phyloP scores from a whole-genome alignment of 2,329 filamentous ascomycete species.

The Bertia moriformis region DNA sequence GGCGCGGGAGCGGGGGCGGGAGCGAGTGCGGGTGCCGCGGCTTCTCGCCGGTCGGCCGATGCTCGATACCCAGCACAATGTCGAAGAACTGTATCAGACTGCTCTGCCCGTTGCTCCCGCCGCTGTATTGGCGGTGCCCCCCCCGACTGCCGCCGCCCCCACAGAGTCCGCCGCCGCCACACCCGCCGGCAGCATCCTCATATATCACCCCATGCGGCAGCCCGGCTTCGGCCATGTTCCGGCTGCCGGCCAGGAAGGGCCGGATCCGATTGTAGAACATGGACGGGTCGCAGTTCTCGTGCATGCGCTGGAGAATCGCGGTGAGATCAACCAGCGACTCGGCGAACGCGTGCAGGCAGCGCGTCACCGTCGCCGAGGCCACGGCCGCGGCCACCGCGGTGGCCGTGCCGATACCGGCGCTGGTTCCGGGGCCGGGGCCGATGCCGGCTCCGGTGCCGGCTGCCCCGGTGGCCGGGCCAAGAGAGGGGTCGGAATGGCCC shows the following conservation, averaged over 20 bases:
- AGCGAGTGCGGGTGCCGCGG: slow-evolving; percentile 30
- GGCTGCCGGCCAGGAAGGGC: slow-evolving; percentile 89
- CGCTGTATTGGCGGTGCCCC: slow-evolving; percentile 70
- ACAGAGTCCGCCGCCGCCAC: slow-evolving; percentile 39
- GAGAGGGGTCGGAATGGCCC: too few species aligned
- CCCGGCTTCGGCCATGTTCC: slow-evolving; percentile 93
- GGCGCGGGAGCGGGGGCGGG: slow-evolving; percentile 16
- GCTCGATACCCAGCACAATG: slow-evolving; percentile 74
- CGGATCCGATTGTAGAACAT: slow-evolving; percentile 93
- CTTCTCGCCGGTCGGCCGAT: slow-evolving; percentile 73
- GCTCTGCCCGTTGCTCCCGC: slow-evolving; percentile 92
- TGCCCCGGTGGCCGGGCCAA: too few species aligned
- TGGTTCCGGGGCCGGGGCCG: too few species aligned
- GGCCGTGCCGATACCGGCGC: too few species aligned
- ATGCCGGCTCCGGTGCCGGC: too few species aligned
- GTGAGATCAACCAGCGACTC: slow-evolving; percentile 78
- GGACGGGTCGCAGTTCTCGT: slow-evolving; percentile 85
- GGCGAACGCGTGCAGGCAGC: slow-evolving; percentile 67
- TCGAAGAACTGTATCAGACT: slow-evolving; percentile 97
- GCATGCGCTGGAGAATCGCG: slow-evolving; percentile 69
- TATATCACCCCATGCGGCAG: slow-evolving; percentile 78
- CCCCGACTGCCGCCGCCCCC: slow-evolving; percentile 26
- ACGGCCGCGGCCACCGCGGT: too few species aligned
- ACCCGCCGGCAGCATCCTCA: slow-evolving; percentile 61
- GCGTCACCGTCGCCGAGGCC: slow-evolving; percentile 60